phyloP scores from a whole-genome alignment of 805 yeast genomes.

The Hanseniaspora pseudoguilliermondii region DNA sequence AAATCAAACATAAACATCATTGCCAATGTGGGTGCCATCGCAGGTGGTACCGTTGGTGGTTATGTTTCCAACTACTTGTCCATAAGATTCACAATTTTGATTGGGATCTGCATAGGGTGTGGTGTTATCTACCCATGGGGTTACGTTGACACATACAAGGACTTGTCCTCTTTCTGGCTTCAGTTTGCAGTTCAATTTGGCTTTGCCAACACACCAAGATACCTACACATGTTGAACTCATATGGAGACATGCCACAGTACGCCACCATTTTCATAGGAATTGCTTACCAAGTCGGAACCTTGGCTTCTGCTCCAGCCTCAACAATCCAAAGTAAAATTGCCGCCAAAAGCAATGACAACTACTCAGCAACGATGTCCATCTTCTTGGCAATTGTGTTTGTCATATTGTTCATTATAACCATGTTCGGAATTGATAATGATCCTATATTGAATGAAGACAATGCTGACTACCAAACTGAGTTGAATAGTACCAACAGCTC shows the following conservation, averaged over 20 bases:
- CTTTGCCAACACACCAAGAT: slow-evolving; percentile 57
- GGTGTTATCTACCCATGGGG: slow-evolving; percentile 56
- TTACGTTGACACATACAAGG: slow-evolving; percentile 32
- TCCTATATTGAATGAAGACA: slow-evolving; percentile 8
- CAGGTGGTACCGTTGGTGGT: slow-evolving; percentile 51
- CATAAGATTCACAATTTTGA: slow-evolving; percentile 51
- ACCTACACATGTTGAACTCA: slow-evolving; percentile 48
- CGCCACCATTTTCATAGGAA: slow-evolving; percentile 51
- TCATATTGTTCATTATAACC: slow-evolving; percentile 36
- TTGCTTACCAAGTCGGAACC: slow-evolving; percentile 57
- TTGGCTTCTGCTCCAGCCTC: slow-evolving; percentile 54
- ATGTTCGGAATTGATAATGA: slow-evolving; percentile 50
- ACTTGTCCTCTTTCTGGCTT: slow-evolving; percentile 49
- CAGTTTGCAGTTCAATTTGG: slow-evolving; percentile 58
- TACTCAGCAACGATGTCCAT: slow-evolving; percentile 55
- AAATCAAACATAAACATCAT: slow-evolving; percentile 50
- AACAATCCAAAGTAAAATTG: slow-evolving; percentile 55
- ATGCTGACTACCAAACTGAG: not conserved
- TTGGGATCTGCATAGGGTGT: slow-evolving; percentile 45
- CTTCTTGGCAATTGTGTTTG: slow-evolving; percentile 52
- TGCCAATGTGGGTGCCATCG: slow-evolving; percentile 53
- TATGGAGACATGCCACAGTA: slow-evolving; percentile 32
- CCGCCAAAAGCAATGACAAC: slow-evolving; percentile 34
- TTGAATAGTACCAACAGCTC: not conserved
- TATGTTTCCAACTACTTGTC: slow-evolving; percentile 52